phyloP scores from a whole-genome alignment of 129 eudicot genomes.

The Chrysanthemum seticuspe region DNA sequence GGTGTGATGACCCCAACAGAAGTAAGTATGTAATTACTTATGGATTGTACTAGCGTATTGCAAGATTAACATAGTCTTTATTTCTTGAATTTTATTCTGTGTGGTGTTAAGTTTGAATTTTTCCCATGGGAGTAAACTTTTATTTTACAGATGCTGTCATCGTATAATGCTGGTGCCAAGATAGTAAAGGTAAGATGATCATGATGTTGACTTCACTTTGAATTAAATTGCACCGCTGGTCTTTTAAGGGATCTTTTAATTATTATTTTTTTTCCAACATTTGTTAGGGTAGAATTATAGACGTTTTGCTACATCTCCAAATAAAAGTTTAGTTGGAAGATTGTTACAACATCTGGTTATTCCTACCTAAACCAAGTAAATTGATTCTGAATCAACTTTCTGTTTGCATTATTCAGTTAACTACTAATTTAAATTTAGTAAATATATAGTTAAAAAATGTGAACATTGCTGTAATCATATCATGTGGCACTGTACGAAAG shows the following conservation, averaged over 20 bases:
- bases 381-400: too few species aligned
- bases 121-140: slow-evolving; percentile 2
- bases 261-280: slow-evolving; percentile 1
- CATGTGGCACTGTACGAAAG: too few species aligned
- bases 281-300: not conserved
- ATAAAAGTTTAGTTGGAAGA: too few species aligned
- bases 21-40: slow-evolving; percentile 33
- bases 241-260: not conserved
- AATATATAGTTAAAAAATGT: too few species aligned
- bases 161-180: slow-evolving; percentile 68
- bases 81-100: not conserved
- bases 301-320: too few species aligned
- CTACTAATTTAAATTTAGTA: too few species aligned
- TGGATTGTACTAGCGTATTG: not conserved
- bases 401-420: too few species aligned
- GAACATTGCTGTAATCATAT: too few species aligned
- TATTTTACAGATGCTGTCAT: slow-evolving; percentile 57
- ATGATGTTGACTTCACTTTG: too few species aligned
- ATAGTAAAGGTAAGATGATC: slow-evolving; percentile 51
- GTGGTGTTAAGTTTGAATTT: not conserved
- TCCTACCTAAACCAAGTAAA: too few species aligned
- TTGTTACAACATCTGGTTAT: too few species aligned
- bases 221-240: too few species aligned
- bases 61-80: not conserved
- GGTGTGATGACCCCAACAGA: slow-evolving; percentile 95